These are phyloP conservation scores for Ormosia semicastrata DNA, from an alignment of 306 rosid species.

Conservation along the genomic window DNA sequence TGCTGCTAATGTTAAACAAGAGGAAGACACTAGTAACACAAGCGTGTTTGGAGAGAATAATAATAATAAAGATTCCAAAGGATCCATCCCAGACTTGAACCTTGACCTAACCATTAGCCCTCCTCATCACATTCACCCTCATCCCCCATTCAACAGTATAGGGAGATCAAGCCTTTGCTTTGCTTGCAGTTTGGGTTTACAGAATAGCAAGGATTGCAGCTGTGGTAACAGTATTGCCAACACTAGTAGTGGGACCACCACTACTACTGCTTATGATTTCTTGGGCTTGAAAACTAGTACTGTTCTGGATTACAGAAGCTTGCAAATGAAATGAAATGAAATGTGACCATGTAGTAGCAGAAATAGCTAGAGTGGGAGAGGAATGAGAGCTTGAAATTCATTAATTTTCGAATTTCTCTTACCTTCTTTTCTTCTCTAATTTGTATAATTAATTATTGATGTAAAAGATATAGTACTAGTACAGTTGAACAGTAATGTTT, in stretches of 20 bases:
- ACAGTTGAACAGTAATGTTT: conserved; percentile 22
- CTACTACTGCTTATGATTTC: conserved; percentile 50
- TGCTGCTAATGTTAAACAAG: conserved; percentile 35
- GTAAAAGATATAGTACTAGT: conserved; percentile 34
- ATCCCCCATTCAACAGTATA: conserved; percentile 28
- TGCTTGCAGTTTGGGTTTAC: conserved; percentile 36
- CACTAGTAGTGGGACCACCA: conserved; percentile 25
- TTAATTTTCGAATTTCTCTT: conserved; percentile 17
- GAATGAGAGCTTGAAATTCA: conserved; percentile 25
- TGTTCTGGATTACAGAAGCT: conserved; percentile 67
- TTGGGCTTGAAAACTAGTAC: conserved; percentile 48
- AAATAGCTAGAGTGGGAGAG: not conserved
- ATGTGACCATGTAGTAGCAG: no score
- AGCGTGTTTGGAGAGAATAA: not conserved
- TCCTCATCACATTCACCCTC: conserved; percentile 41
- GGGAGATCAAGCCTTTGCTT: conserved; percentile 27
- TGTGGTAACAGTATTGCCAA: conserved; percentile 31
- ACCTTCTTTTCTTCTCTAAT: conserved; percentile 23
- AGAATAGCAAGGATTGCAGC: conserved; percentile 30
- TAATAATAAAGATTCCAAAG: not conserved
- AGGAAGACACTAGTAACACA: conserved; percentile 1
- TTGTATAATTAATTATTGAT: conserved; percentile 41
- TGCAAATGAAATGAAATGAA: conserved; percentile 47
- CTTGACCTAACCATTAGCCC: conserved; percentile 81
- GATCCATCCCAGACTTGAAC: conserved; percentile 60